Conservation (phyloP, 2,329 filamentous ascomycete genomes). For the Alternaria tenuissima region DNA sequence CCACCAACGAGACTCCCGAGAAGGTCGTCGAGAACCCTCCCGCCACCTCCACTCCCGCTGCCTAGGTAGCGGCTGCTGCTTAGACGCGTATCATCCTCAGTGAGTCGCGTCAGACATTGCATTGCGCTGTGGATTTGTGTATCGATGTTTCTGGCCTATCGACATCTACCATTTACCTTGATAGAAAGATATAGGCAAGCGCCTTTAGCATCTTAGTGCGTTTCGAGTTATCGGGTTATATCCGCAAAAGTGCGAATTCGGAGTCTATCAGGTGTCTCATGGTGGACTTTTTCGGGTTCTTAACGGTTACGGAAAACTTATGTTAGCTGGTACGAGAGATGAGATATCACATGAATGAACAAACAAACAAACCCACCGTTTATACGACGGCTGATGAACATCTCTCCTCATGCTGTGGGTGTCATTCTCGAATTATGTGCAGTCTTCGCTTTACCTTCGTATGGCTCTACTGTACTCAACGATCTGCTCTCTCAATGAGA, state of each 20-base stretch:
- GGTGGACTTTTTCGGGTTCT: conserved; percentile 36
- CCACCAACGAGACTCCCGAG: conserved; percentile 29
- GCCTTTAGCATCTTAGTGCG: conserved; percentile 40
- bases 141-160: conserved; percentile 30
- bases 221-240: conserved; percentile 33
- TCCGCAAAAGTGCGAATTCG: conserved; percentile 43
- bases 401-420: too few relatives aligned
- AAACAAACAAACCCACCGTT: conserved; percentile 9
- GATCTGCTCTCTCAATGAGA: not conserved
- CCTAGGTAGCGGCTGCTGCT: conserved; percentile 43
- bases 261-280: conserved; percentile 43
- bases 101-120: conserved; percentile 28
- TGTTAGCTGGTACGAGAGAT: conserved; percentile 32
- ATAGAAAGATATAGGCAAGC: conserved; percentile 41
- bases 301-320: conserved; percentile 33
- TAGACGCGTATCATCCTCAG: conserved; percentile 22
- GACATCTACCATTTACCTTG: conserved; percentile 41
- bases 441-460: too few relatives aligned
- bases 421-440: not conserved
- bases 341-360: conserved; percentile 20
- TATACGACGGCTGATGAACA: conserved; percentile 5
- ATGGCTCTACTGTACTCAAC: too few relatives aligned
- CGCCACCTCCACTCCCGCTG: conserved; percentile 40
- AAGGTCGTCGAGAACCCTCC: conserved; percentile 33
- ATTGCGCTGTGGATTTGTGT: conserved; percentile 38